Evolutionary conservation across 2,329 filamentous ascomycete genomes (phyloP), one percentile per base, ranked within the genome.

Genomic region (Alternaria novae-zelandiae): DNA sequence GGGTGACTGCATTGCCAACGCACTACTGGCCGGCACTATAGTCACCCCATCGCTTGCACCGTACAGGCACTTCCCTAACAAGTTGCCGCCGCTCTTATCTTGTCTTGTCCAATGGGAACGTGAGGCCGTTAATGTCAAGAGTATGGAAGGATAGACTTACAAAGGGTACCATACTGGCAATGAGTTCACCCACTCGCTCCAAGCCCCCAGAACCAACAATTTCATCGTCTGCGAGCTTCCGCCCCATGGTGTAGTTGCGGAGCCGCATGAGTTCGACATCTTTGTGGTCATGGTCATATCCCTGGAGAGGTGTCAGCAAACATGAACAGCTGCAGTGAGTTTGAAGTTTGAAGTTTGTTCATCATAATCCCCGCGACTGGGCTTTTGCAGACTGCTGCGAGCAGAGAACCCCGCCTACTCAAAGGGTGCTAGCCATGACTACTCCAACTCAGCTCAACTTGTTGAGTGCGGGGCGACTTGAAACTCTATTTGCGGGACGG

Each of bases 261-360:
- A 97, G 84, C 71, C 93, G 91, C 59, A 97, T 84, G 56, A 97
- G 85, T 59, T 90, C 88, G 73, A 97, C 94, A 70, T 97, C 91
- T 45, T 87, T 83, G 76, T 97, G 92, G 61, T 92, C 89, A 20
- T 86, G 85, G 47, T 88, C 83, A 75, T 91, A 97, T 50, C 91
- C 93, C 91, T 95, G 74, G 23, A 59, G 20, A 17, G 69, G 30
- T 43, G 61, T 79, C 69, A 79, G 76, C 70, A 67, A 50, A 54
- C 30, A 30, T 41, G 25, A 51, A 23, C 57, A 49, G 23, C 23
- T 25, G 32, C 53, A 63, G 50, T 43, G 12, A 43, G 10, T 46
- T 32, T 53, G 51, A 46, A 46, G 20, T n/a, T 44, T 21, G 50
- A 46, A 46, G 20, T n/a, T 44, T 21, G 50, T 59, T 25, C 21